phyloP scores from a whole-genome alignment of 2,329 filamentous ascomycete genomes.

The Stagonosporopsis rhizophila region DNA sequence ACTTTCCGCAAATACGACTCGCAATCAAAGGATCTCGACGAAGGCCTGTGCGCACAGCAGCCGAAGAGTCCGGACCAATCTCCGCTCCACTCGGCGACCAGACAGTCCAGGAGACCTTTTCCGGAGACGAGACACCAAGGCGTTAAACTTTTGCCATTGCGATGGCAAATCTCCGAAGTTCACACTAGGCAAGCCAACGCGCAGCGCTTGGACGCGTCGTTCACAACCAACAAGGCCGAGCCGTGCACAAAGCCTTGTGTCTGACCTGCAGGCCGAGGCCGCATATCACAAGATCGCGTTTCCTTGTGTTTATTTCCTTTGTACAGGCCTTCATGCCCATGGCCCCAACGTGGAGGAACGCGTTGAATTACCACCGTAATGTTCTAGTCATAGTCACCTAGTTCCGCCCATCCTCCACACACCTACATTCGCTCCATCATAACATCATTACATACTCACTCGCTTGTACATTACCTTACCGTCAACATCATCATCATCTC shows the following conservation, averaged over 20 bases:
- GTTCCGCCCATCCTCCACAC: constrained; percentile 32
- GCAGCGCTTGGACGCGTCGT: neutral
- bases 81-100: constrained; percentile 14
- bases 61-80: constrained; percentile 6
- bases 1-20: constrained; percentile 9
- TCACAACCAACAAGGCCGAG: neutral
- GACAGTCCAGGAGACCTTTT: neutral
- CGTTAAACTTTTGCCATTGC: constrained; percentile 11
- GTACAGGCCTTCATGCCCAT: constrained; percentile 7
- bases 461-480: constrained; percentile 7
- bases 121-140: constrained; percentile 1
- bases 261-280: neutral
- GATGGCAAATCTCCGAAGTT: constrained; percentile 13
- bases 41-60: constrained; percentile 8
- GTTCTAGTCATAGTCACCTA: constrained; percentile 43
- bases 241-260: neutral
- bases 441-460: constrained; percentile 1
- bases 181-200: constrained; percentile 1
- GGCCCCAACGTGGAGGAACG: constrained; percentile 27
- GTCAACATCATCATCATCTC: neutral
- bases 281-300: neutral
- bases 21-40: constrained; percentile 3
- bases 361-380: constrained; percentile 41
- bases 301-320: constrained; percentile 9
- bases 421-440: constrained; percentile 8